Evolutionary conservation across 768 basidiomycete genomes (phyloP).

Genomic region (Phylloporus arenicola): DNA sequence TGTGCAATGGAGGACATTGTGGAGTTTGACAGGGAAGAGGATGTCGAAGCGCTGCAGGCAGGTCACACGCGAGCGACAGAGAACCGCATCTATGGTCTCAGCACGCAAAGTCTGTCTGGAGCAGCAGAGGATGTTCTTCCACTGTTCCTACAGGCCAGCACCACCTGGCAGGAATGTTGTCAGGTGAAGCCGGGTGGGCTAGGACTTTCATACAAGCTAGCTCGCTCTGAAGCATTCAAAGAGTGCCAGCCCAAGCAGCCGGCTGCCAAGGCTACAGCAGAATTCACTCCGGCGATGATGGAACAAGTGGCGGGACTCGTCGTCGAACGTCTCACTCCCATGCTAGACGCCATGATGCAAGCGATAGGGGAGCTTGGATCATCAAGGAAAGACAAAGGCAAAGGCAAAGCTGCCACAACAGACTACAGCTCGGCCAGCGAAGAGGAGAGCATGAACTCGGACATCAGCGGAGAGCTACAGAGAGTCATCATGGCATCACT

Average conservation of each 20-base stretch:
- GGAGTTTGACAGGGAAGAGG: neutral
- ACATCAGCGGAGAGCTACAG: too few species aligned
- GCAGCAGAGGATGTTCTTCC: neutral
- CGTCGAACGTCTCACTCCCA: neutral
- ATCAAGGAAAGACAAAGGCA: too few species aligned
- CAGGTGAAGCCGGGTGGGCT: neutral
- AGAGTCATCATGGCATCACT: too few species aligned
- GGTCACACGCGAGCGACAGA: neutral
- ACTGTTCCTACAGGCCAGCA: neutral
- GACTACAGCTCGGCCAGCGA: too few species aligned
- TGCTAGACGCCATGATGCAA: neutral
- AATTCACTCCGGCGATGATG: neutral
- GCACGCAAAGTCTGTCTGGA: neutral
- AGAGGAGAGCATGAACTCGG: too few species aligned
- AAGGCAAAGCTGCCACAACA: too few species aligned
- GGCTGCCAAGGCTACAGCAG: too few species aligned
- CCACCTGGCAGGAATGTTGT: neutral
- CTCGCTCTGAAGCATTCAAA: too few species aligned
- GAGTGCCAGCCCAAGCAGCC: too few species aligned
- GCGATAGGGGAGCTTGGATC: too few species aligned
- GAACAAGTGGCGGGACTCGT: neutral
- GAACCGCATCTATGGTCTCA: conserved; percentile 2
- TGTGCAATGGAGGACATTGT: neutral
- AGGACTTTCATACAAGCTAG: neutral
- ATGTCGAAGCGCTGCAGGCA: neutral